Evolutionary conservation across 2,329 filamentous ascomycete species (phyloP).

Genomic region (Samsoniella hepiali): DNA sequence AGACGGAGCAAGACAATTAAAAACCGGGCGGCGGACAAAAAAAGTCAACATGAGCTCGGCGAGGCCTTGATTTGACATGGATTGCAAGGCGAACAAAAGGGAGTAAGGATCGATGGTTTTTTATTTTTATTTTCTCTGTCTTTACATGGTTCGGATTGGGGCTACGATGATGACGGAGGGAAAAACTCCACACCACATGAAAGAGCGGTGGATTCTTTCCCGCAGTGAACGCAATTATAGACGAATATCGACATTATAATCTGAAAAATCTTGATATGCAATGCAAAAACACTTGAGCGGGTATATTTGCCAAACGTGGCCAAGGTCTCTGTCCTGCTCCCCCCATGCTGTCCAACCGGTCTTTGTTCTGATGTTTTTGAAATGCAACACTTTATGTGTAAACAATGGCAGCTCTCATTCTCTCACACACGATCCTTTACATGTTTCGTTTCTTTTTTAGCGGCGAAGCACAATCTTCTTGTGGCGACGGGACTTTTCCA

Average conservation of each 20-base stretch:
- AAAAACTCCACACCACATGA: neutral
- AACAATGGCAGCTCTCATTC: neutral
- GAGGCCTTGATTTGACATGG: neutral
- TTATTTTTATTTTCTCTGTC: neutral
- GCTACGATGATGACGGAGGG: neutral
- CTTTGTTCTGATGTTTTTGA: neutral
- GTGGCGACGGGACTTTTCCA: neutral
- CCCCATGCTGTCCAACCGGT: neutral
- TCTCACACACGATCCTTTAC: neutral
- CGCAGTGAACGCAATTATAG: neutral
- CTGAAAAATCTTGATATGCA: neutral
- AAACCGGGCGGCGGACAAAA: neutral
- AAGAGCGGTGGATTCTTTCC: neutral
- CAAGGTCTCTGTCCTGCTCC: neutral
- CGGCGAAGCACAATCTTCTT: conserved; percentile 17
- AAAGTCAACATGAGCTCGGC: conserved; percentile 4
- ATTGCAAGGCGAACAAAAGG: neutral
- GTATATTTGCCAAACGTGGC: neutral
- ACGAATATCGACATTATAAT: neutral
- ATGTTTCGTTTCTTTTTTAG: neutral
- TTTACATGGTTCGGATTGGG: neutral
- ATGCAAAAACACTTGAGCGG: neutral
- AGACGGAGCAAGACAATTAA: neutral
- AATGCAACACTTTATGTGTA: neutral
- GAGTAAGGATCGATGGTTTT: neutral